Evolutionary conservation across 2,329 filamentous ascomycete genomes (phyloP).

Genomic region (Cadophora sp.): DNA sequence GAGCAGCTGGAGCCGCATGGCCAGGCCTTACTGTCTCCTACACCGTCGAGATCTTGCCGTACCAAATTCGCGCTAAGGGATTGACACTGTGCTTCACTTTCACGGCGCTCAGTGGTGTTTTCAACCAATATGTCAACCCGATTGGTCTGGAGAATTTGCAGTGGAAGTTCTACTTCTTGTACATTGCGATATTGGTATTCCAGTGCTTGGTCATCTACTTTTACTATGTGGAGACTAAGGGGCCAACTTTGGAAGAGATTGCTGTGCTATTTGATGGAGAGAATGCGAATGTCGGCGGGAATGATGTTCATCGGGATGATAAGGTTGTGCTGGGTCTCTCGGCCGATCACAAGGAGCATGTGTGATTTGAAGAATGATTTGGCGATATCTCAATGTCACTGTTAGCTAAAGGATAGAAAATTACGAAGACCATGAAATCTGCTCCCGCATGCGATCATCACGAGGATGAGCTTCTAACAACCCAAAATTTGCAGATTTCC

Average conservation of each 20-base stretch:
- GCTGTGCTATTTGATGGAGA: slow-evolving; percentile 43
- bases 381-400: neutral
- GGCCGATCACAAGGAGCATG: slow-evolving; percentile 1
- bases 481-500: no score
- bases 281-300: slow-evolving; percentile 27
- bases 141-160: slow-evolving; percentile 30
- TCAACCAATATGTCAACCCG: slow-evolving; percentile 39
- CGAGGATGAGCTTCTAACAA: no score
- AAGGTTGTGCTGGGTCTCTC: neutral
- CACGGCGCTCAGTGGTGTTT: slow-evolving; percentile 32
- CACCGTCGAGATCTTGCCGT: slow-evolving; percentile 40
- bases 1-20: slow-evolving; percentile 48
- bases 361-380: neutral
- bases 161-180: slow-evolving; percentile 45
- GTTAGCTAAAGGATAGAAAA: no score
- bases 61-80: slow-evolving; percentile 35
- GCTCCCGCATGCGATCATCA: no score
- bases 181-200: slow-evolving; percentile 41
- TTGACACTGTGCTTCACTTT: slow-evolving; percentile 34
- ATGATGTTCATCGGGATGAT: neutral
- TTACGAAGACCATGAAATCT: no score
- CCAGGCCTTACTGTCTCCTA: slow-evolving; percentile 34
- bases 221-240: slow-evolving; percentile 45
- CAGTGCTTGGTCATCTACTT: slow-evolving; percentile 44
- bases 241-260: slow-evolving; percentile 45